These are phyloP conservation scores for Mortierella sp. DNA, from an alignment of 371 early-diverging fungal genomes.

Conservation along the genomic window DNA sequence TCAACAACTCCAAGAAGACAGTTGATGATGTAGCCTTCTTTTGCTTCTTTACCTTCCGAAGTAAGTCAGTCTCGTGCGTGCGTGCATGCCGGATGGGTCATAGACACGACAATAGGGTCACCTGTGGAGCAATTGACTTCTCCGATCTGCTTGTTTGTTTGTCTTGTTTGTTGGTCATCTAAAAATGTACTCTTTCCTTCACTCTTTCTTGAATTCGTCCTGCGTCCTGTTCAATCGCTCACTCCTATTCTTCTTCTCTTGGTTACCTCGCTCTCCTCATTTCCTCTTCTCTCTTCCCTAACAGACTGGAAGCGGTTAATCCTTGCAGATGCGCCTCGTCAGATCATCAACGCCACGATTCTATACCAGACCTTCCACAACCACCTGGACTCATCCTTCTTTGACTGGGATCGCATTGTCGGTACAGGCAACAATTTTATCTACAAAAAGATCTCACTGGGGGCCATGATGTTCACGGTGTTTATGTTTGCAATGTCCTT, in stretches of 20 bases:
- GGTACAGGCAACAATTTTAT: constrained; percentile 12
- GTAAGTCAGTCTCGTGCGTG: constrained; percentile 57
- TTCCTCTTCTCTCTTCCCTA: neutral
- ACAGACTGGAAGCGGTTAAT: constrained; percentile 89
- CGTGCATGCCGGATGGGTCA: too few relatives aligned
- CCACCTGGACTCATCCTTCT: constrained; percentile 14
- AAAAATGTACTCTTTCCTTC: neutral
- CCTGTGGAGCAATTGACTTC: neutral
- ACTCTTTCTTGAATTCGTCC: neutral
- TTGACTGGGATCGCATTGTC: constrained; percentile 38
- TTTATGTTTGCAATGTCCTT: constrained; percentile 74
- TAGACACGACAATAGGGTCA: neutral
- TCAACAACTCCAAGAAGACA: constrained; percentile 74
- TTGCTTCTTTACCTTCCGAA: constrained; percentile 89
- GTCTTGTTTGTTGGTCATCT: neutral
- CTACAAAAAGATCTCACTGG: constrained; percentile 52
- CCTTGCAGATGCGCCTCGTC: constrained; percentile 90
- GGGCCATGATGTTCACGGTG: constrained; percentile 77
- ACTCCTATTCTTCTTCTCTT: neutral
- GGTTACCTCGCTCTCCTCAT: neutral
- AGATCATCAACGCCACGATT: constrained; percentile 75
- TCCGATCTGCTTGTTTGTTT: neutral
- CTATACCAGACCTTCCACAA: constrained; percentile 59
- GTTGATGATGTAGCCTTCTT: constrained; percentile 87
- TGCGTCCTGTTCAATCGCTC: neutral